Base-by-base conservation (phyloP, 2,329 filamentous ascomycete genomes). In the Exophiala oligosperma region DNA sequence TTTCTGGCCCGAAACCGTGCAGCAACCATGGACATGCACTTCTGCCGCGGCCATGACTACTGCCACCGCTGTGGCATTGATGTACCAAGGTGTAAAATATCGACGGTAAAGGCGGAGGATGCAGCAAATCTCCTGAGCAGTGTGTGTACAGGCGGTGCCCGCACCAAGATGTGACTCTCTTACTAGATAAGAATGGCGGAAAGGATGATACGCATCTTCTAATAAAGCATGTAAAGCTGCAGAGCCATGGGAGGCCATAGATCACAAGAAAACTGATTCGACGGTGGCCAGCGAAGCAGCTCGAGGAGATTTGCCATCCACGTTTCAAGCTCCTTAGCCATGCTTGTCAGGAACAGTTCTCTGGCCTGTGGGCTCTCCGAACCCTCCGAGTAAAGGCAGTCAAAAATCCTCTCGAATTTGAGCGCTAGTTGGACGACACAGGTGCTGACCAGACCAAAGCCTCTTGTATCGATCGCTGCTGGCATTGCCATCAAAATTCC, bases 1-100 rank as follows among this genome's bases (percentile, higher is more conserved):
- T 5, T 65, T 1, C 63, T 71, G 47, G 61, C 63, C 41, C 9
- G 52, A 43, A 12, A 43, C 38, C 12, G 37, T 60, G 35, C 57
- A 60, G 8, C 29, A 28, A 6, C 52, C 37, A 26, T 55, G 48
- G 4, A 44, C 38, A 41, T 60, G 57, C 9, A 56, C 48, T 4
- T 56, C 32, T 29, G 32, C 57, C 3, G 57, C 57, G n/a, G 41
- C 41, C 28, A 52, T 43, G 3, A 43, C 47, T 8, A 21, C 38
- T 14, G 37, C 29, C 7, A 60, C 57, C 7, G 49, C 41, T 14
- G 56, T 52, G 40, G 44, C 26, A 29, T 59, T 35, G 21, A 59
- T 44, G 38, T 46, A 46, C 17, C 41, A 37, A 9, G 47, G 49
- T n/a, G 29, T 38, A n/a, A 48, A 52, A 12, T 46, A 28, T 12